phyloP scores from a whole-genome alignment of 148 eudicot genomes.

The Fagopyrum homotropicum region DNA sequence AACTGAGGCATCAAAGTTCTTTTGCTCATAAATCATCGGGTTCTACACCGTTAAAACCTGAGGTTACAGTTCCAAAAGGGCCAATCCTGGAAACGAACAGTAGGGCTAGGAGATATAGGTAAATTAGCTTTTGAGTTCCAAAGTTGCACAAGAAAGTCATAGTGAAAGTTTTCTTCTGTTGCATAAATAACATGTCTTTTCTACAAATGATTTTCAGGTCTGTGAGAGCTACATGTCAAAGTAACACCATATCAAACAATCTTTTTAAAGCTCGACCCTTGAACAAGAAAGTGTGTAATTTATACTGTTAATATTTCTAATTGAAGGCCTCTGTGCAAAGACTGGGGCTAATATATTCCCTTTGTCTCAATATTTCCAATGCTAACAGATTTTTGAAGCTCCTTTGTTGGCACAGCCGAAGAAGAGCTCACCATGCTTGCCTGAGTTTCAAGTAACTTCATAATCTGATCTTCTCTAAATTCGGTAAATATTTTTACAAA shows the following conservation, averaged over 20 bases:
- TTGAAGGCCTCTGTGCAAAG: not conserved
- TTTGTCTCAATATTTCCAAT: not conserved
- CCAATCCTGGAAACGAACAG: constrained; percentile 63
- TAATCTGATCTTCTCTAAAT: not conserved
- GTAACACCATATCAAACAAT: constrained; percentile 3
- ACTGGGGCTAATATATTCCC: not conserved
- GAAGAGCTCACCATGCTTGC: constrained; percentile 31
- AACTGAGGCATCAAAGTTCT: constrained; percentile 10
- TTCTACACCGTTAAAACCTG: constrained; percentile 24
- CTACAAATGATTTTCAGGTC: constrained; percentile 2
- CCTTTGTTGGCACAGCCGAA: constrained; percentile 27
- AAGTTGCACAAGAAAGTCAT: not conserved
- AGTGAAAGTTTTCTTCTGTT: not conserved
- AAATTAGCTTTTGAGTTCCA: not conserved
- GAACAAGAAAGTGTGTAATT: constrained; percentile 7
- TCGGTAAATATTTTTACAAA: not conserved
- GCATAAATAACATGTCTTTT: not conserved
- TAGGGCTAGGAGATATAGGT: constrained; percentile 70
- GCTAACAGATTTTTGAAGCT: constrained; percentile 37
- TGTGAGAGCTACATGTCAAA: not conserved
- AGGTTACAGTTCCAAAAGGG: constrained; percentile 65
- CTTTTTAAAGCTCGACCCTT: constrained; percentile 8
- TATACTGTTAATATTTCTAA: not conserved
- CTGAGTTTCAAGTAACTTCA: constrained; percentile 41
- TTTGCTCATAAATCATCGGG: constrained; percentile 15